Conservation (phyloP, 257 asterid species). For the Echites panduratus region DNA sequence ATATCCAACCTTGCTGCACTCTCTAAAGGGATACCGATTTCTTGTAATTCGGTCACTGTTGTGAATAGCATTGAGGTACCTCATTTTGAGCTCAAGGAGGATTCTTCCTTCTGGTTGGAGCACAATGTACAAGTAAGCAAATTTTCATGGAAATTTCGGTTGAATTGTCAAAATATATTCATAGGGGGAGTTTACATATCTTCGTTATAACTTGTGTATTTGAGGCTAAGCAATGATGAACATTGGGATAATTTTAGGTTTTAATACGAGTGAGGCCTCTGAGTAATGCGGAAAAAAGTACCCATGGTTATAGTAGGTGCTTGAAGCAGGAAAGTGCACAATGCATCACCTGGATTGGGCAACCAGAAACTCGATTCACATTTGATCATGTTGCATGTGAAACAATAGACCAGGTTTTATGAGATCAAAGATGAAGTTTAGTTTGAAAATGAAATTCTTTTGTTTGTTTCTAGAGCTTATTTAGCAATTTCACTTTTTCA, state of each 20-base stretch:
- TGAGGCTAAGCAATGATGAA: constrained; percentile 4
- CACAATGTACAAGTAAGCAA: constrained; percentile 87
- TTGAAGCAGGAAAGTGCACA: constrained; percentile 89
- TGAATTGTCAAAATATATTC: constrained; percentile 1
- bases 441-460: constrained; percentile 12
- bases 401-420: constrained; percentile 74
- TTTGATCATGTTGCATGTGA: constrained; percentile 97
- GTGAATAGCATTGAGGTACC: constrained; percentile 78
- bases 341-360: constrained; percentile 87
- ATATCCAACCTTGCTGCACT: constrained; percentile 50
- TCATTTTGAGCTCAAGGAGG: constrained; percentile 78
- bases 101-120: constrained; percentile 92
- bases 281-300: constrained; percentile 64
- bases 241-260: constrained; percentile 43
- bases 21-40: constrained; percentile 57
- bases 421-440: constrained; percentile 4
- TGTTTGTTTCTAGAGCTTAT: constrained; percentile 15
- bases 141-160: neutral
- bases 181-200: neutral
- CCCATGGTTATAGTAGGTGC: constrained; percentile 63
- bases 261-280: constrained; percentile 88
- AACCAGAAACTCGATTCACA: constrained; percentile 83
- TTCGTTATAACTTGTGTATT: neutral
- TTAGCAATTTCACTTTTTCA: constrained; percentile 25
- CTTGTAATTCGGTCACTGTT: constrained; percentile 37